A percentile compares a stretch with the other conserved stretches of the same genome.
Evolutionary conservation across 768 basidiomycete genomes (phyloP).

Genomic region (Tulasnella sp.): DNA sequence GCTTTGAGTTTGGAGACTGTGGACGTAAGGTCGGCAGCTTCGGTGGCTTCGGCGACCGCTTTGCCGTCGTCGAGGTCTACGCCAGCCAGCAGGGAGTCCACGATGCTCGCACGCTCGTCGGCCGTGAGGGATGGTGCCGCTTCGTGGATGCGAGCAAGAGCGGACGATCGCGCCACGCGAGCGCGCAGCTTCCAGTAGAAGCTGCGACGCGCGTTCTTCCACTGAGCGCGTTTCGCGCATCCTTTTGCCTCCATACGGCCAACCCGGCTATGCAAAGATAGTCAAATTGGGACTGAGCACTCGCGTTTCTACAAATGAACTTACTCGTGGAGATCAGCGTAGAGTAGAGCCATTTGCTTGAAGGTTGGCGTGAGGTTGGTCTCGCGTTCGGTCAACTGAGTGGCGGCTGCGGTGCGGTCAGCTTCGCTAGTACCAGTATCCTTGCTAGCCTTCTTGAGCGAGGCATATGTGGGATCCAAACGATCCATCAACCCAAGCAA

Average conservation of each 20-base stretch:
- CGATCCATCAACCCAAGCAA: conserved; percentile 85
- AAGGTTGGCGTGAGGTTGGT: conserved; percentile 76
- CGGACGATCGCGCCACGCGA: conserved; percentile 58
- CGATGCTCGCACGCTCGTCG: conserved; percentile 53
- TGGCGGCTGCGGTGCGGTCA: conserved; percentile 57
- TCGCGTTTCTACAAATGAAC: conserved; percentile 25
- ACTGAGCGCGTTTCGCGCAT: conserved; percentile 73
- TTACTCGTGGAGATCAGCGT: conserved; percentile 94
- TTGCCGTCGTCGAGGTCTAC: conserved; percentile 42
- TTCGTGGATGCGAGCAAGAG: conserved; percentile 49
- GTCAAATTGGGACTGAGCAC: neutral
- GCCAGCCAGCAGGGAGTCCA: conserved; percentile 49
- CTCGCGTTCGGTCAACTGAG: conserved; percentile 65
- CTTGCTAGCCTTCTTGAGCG: conserved; percentile 69
- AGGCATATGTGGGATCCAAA: conserved; percentile 71
- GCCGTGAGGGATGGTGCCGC: conserved; percentile 60
- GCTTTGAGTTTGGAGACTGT: conserved; percentile 54
- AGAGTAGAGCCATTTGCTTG: conserved; percentile 85
- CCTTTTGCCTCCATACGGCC: conserved; percentile 98
- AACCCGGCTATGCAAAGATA: conserved; percentile 46
- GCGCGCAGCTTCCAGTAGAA: conserved; percentile 93
- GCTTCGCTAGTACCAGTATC: conserved; percentile 61
- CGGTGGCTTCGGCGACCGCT: conserved; percentile 51
- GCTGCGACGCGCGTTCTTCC: conserved; percentile 79
- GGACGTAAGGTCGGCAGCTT: conserved; percentile 54